These are phyloP conservation scores for Cicer chorassanicum DNA, from an alignment of 306 rosid species.

Conservation along the genomic window DNA sequence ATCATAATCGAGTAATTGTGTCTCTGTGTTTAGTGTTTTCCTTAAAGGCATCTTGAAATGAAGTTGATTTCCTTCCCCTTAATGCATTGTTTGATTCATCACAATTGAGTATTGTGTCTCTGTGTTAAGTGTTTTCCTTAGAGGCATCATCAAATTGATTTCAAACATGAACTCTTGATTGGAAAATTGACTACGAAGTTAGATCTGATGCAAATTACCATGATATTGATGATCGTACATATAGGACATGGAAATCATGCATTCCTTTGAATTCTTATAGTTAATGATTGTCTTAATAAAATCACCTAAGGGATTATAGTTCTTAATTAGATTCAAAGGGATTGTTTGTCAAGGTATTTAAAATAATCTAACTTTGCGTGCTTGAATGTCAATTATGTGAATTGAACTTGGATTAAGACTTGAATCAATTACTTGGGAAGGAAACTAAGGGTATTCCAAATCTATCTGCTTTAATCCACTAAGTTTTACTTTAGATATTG, in stretches of 20 bases:
- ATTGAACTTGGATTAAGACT: background rate
- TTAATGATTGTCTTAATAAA: background rate
- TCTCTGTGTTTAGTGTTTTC: background rate
- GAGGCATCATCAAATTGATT: background rate
- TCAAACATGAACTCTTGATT: background rate
- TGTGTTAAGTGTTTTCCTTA: background rate
- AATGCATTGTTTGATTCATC: background rate
- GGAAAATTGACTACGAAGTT: background rate
- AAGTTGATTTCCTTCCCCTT: background rate
- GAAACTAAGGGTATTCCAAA: background rate
- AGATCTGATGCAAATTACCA: background rate
- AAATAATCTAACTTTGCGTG: background rate
- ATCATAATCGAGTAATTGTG: background rate
- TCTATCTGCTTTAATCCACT: background rate
- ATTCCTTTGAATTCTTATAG: background rate
- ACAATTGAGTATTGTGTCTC: background rate
- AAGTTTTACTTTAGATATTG: background rate
- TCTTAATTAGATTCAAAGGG: background rate
- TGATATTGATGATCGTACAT: background rate
- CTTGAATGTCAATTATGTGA: background rate
- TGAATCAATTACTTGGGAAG: background rate
- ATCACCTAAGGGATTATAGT: background rate
- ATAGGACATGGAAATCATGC: slow-evolving; percentile 1
- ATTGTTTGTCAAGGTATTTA: background rate
- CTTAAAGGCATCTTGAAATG: background rate